Base-by-base conservation (phyloP, 768 basidiomycete genomes). In the Tulasnella sp. region DNA sequence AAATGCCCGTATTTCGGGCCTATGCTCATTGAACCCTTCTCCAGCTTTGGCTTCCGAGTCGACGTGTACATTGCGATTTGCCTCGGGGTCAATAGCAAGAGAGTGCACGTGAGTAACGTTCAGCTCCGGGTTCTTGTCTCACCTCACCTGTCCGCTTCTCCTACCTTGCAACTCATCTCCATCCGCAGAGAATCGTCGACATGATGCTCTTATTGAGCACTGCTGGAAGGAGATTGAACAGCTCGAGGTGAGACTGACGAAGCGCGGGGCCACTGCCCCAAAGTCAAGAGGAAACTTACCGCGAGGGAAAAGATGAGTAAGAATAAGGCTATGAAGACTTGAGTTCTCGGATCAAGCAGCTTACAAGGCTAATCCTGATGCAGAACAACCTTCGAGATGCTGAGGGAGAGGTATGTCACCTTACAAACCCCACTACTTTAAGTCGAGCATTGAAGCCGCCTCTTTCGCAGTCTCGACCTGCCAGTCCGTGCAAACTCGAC, bases 141-240 rank as follows among this genome's bases (percentile, higher is more conserved):
- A n/a, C n/a, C 57, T 32, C 18, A 11, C 46, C 61, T 42, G 61
- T 57, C 29, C 51, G 48, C 35, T 37, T 37, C 10, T 40, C 42
- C n/a, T 40, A 29, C 42, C 29, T 71, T 55, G 9, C 81, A 91
- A 88, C 85, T 98, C 51, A 89, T 92, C 79, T 95, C 96, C 4
- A 90, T 93, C 85, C 95, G 94, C 90, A 94, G 84, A 96, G 98
- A 83, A 87, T 98, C 15, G 90, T 98, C 5, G 95, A 98, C 81
- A 95, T 0, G 94, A 96, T 79, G 96, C 95, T 0, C 87, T 98
- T 57, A 93, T 99, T 80, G 94, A 97, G 86, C 89, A 94, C 73
- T 98, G 99, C 83, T 90, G 94, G 81, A 93, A 93, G 81, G 95
- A 98, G 85, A 97, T 99, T 76, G 96, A 96, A 71, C 92, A 93